phyloP scores from a whole-genome alignment of 352 stramenopile species.

The Phytopythium kandeliae region DNA sequence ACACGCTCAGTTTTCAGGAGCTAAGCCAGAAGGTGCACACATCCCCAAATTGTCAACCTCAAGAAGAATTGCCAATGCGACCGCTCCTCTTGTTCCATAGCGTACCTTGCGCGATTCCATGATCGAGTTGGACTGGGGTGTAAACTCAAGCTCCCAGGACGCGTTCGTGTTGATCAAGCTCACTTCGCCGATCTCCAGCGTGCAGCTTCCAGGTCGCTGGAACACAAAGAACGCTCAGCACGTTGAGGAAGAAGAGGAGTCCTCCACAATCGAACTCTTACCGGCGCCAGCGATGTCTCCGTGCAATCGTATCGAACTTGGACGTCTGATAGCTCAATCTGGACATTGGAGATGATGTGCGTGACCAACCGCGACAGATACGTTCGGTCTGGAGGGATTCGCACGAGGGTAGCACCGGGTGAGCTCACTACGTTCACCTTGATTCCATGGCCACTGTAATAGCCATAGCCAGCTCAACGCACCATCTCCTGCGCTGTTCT shows the following conservation, averaged over 20 bases:
- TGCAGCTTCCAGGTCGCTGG: conserved; percentile 58
- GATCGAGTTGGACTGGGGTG: conserved; percentile 58
- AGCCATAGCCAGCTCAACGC: background rate
- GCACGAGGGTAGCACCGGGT: background rate
- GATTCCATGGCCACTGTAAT: background rate
- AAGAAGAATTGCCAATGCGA: background rate
- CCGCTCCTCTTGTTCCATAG: background rate
- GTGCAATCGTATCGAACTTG: conserved; percentile 82
- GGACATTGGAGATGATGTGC: conserved; percentile 84
- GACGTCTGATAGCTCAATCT: conserved; percentile 79
- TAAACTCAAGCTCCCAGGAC: conserved; percentile 73
- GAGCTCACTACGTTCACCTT: background rate
- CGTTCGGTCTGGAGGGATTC: conserved; percentile 40
- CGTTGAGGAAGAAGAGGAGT: background rate
- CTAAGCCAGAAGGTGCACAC: conserved; percentile 16
- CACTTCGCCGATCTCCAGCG: conserved; percentile 57
- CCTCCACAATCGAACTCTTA: conserved; percentile 11
- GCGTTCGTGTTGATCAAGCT: conserved; percentile 72
- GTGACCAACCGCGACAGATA: conserved; percentile 79
- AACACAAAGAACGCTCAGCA: conserved; percentile 4
- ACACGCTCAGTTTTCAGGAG: conserved; percentile 58
- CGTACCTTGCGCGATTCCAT: conserved; percentile 83
- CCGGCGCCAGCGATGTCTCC: conserved; percentile 51
- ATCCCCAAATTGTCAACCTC: background rate
- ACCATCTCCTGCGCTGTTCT: conserved; percentile 3